Evolutionary conservation across 345 rosid species (phyloP), one percentile per base, ranked within the genome.

Genomic region (Moricandia arvensis): DNA sequence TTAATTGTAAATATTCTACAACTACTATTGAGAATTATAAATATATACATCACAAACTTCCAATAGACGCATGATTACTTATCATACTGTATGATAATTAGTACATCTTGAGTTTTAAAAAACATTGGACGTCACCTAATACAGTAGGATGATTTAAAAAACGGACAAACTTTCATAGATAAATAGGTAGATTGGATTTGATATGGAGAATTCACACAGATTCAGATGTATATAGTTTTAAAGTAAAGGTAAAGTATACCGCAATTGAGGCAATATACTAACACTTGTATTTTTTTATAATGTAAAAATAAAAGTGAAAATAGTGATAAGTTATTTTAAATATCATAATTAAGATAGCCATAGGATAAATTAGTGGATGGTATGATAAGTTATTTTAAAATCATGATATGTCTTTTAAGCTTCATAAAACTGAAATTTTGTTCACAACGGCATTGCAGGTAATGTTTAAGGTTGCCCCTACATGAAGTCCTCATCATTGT

Each of bases 401-500:
- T 59, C 45, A 78, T 64, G 38, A 63, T 64, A 21, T 21, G 24
- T 21, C 24, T 21, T 21, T 21, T 21, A 21, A 21, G 24, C 2
- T 63, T 41, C 16, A 37, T 26, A 43, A 78, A 77, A 66, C 21
- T 9, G 30, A 47, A 45, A 7, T 31, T 21, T 66, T 59, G 76
- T 59, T 71, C 73, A 71, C 57, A 72, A 37, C 63, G 18, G 73
- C 68, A 72, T 66, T 78, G 66, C 81, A 72, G 72, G 73, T 66
- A 47, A 72, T 37, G 61, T 72, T 78, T 78, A 78, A 77, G 77
- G 81, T 78, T 66, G 64, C 59, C 49, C 77, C 34, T 66, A 58
- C 49, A 4, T 53, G 73, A 72, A 72, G 73, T 66, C 69, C 73
- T 66, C 57, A 66, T 78, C 77, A 66, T 78, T 78, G 72, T 66